Conservation (phyloP, 495 filamentous ascomycete genomes). For the Xylaria curta region DNA sequence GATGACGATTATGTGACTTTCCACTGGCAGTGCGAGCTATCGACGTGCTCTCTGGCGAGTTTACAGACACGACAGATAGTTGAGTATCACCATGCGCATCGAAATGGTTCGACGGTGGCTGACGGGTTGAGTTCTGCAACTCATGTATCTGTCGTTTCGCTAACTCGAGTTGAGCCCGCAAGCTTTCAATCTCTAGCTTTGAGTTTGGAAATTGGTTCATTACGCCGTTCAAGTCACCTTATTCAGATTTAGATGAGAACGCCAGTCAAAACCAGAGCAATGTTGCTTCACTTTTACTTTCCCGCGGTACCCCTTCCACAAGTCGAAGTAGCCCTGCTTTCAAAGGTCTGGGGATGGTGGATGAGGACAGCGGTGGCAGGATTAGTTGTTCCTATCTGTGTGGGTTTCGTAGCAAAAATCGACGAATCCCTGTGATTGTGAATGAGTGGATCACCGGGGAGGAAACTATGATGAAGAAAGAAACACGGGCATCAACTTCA, state of each 20-base stretch:
- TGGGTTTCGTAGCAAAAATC: constrained; percentile 31
- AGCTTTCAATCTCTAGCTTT: constrained; percentile 36
- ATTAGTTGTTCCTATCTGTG: constrained; percentile 11
- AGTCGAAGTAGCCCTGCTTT: constrained; percentile 21
- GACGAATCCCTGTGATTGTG: constrained; percentile 36
- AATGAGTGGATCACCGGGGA: constrained; percentile 23
- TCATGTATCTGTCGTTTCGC: constrained; percentile 40
- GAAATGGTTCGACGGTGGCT: constrained; percentile 41
- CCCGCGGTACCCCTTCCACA: constrained; percentile 12
- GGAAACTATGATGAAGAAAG: constrained; percentile 30
- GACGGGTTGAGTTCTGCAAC: constrained; percentile 43
- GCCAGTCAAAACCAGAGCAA: constrained; percentile 14
- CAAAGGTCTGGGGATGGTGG: constrained; percentile 27
- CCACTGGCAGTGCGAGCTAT: constrained; percentile 42
- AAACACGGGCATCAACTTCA: constrained; percentile 22
- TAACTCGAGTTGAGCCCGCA: constrained; percentile 37
- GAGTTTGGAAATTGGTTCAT: constrained; percentile 36
- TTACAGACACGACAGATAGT: constrained; percentile 35
- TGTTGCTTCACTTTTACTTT: constrained; percentile 29
- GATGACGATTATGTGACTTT: constrained; percentile 35
- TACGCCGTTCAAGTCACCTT: constrained; percentile 24
- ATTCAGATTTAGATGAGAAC: constrained; percentile 4
- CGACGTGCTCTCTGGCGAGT: constrained; percentile 40
- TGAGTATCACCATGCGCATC: constrained; percentile 40
- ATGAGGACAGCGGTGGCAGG: constrained; percentile 19